Percentiles rank a stretch among this genome's conserved stretches.
Evolutionary conservation across 495 filamentous ascomycete genomes (phyloP).

Genomic region (Barbatosphaeria neglecta): DNA sequence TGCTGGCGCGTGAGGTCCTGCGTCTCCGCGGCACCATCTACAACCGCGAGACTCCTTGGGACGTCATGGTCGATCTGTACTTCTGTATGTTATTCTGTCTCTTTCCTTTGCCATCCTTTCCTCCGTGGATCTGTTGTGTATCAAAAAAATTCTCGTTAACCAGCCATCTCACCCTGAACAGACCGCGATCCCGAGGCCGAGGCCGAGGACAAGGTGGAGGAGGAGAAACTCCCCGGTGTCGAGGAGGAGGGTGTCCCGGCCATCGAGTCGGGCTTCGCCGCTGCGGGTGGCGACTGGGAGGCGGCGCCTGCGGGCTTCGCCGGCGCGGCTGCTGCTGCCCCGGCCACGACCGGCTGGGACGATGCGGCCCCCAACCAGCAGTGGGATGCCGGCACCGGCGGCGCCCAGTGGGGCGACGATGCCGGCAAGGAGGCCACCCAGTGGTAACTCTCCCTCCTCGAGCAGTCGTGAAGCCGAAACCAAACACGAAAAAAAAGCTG

Average conservation of each 20-base stretch:
- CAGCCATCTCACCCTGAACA: conserved; percentile 11
- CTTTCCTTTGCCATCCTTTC: too few relatives aligned
- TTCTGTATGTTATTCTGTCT: conserved; percentile 51
- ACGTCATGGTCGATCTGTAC: conserved; percentile 98
- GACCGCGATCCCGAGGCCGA: conserved; percentile 98
- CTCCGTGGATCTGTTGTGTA: too few relatives aligned
- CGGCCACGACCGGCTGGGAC: conserved; percentile 78
- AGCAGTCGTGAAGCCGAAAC: conserved; percentile 4
- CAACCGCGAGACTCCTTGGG: conserved; percentile 90
- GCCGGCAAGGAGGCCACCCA: conserved; percentile 39
- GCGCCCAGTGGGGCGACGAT: conserved; percentile 60
- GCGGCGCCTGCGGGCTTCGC: conserved; percentile 50
- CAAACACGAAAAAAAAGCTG: conserved; percentile 5
- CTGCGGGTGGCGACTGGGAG: conserved; percentile 57
- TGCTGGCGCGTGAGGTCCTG: conserved; percentile 98
- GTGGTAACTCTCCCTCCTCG: conserved; percentile 44
- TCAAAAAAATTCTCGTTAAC: conserved; percentile 10
- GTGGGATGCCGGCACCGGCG: conserved; percentile 32
- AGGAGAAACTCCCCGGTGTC: conserved; percentile 58
- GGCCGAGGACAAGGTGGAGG: conserved; percentile 78
- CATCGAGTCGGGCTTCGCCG: conserved; percentile 62
- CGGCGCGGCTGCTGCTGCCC: conserved; percentile 50
- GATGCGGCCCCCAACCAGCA: conserved; percentile 26
- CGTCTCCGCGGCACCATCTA: conserved; percentile 92
- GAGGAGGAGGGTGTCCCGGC: conserved; percentile 76